A percentile compares a stretch with the other conserved stretches of the same genome.
phyloP scores from a whole-genome alignment of 306 rosid genomes.

The Elaeagnus macrophylla region DNA sequence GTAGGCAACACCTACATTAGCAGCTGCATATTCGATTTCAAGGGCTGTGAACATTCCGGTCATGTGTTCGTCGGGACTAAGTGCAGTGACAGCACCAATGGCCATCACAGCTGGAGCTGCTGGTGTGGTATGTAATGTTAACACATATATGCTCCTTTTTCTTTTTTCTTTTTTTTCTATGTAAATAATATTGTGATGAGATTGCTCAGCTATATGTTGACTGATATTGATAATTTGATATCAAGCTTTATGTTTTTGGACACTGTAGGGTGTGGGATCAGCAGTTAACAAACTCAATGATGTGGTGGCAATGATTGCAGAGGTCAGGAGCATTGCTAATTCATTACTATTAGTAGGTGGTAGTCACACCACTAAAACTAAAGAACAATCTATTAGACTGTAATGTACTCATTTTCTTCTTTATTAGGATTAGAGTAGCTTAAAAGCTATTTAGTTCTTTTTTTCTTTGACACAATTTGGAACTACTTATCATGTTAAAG shows the following conservation, averaged over 20 bases:
- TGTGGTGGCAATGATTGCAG: conserved; percentile 81
- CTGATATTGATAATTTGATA: neutral
- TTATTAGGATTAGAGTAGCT: neutral
- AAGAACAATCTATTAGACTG: conserved; percentile 31
- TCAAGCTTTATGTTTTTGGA: conserved; percentile 9
- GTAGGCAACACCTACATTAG: conserved; percentile 86
- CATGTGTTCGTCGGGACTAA: conserved; percentile 81
- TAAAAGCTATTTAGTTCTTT: neutral
- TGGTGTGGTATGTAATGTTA: conserved; percentile 69
- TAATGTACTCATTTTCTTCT: conserved; percentile 1
- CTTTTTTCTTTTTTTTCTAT: neutral
- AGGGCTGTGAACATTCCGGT: conserved; percentile 83
- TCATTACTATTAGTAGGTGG: conserved; percentile 40
- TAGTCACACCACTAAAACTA: conserved; percentile 10
- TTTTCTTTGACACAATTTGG: too few species aligned
- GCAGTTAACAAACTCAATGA: conserved; percentile 87
- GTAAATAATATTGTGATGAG: neutral
- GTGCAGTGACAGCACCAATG: conserved; percentile 86
- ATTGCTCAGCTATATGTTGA: neutral
- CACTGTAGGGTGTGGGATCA: conserved; percentile 75
- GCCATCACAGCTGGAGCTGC: conserved; percentile 92
- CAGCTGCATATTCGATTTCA: conserved; percentile 82
- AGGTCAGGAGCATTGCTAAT: conserved; percentile 65
- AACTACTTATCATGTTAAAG: too few species aligned
- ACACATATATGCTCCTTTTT: neutral